A percentile compares a stretch with the other conserved stretches of the same genome.
Conservation (phyloP, 1,284 basidiomycete species). For the Meripilus lineatus region DNA sequence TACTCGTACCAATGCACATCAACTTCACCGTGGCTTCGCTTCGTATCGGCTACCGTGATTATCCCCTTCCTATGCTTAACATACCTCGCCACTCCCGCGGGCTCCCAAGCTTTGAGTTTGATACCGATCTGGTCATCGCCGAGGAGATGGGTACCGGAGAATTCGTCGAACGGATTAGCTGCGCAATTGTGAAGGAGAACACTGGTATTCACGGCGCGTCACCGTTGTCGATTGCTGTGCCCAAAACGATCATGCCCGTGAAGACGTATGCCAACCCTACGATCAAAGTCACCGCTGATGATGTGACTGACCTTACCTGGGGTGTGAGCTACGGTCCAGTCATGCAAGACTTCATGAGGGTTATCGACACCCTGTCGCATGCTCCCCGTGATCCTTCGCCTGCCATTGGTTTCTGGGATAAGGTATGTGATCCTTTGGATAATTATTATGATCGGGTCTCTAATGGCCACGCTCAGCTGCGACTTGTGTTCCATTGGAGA, state of each 20-base stretch:
- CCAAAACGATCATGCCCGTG: conserved; percentile 94
- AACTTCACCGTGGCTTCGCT: conserved; percentile 64
- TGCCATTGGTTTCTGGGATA: conserved; percentile 92
- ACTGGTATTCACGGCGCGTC: conserved; percentile 49
- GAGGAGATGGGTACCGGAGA: conserved; percentile 80
- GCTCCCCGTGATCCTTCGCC: conserved; percentile 86
- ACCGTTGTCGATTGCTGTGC: conserved; percentile 65
- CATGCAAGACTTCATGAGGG: conserved; percentile 82
- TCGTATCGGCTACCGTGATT: conserved; percentile 74
- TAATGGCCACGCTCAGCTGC: conserved; percentile 44
- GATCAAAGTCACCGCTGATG: conserved; percentile 62
- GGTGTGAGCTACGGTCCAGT: conserved; percentile 86
- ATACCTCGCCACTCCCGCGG: conserved; percentile 47
- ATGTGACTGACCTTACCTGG: conserved; percentile 82
- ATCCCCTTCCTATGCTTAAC: conserved; percentile 66
- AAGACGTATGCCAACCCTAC: conserved; percentile 86
- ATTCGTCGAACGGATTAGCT: conserved; percentile 72
- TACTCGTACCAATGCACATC: conserved; percentile 84
- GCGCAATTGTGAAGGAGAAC: conserved; percentile 53
- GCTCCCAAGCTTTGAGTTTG: conserved; percentile 63
- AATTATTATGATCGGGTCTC: background rate
- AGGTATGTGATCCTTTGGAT: conserved; percentile 34
- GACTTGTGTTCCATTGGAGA: conserved; percentile 83
- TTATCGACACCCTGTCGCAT: conserved; percentile 81
- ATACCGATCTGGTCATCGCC: conserved; percentile 81